Evolutionary conservation across 495 filamentous ascomycete species (phyloP).

Genomic region (Cercophora scortea): DNA sequence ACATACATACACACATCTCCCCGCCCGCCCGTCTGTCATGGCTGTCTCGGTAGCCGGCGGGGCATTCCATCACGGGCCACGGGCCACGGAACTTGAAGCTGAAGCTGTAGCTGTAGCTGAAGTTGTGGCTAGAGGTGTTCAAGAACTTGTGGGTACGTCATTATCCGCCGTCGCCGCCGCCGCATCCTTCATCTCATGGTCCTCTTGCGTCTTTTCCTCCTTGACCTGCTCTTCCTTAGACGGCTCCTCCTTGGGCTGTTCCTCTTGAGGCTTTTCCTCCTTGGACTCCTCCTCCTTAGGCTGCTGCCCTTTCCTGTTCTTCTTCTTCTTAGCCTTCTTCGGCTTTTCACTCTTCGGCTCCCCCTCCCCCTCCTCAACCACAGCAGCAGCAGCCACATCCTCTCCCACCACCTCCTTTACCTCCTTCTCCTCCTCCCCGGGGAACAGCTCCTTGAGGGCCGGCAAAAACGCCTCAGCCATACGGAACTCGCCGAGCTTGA

Average conservation of each 20-base stretch:
- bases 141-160: no score
- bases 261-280: not conserved
- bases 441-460: slow-evolving; percentile 61
- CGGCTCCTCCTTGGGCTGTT: not conserved
- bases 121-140: no score
- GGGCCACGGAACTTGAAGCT: no score
- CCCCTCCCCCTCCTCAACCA: not conserved
- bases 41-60: no score
- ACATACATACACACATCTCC: not conserved
- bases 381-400: not conserved
- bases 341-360: not conserved
- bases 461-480: slow-evolving; percentile 67
- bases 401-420: not conserved
- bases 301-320: no score
- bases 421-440: slow-evolving; percentile 19
- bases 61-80: no score
- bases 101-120: no score
- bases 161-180: no score
- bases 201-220: no score
- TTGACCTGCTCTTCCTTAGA: no score
- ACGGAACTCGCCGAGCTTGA: slow-evolving; percentile 73
- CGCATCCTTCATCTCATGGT: no score
- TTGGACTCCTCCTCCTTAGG: no score
- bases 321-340: not conserved
- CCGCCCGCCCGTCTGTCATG: not conserved